Evolutionary conservation across 2,329 filamentous ascomycete genomes (phyloP).

Genomic region (Aspergillus tanneri): DNA sequence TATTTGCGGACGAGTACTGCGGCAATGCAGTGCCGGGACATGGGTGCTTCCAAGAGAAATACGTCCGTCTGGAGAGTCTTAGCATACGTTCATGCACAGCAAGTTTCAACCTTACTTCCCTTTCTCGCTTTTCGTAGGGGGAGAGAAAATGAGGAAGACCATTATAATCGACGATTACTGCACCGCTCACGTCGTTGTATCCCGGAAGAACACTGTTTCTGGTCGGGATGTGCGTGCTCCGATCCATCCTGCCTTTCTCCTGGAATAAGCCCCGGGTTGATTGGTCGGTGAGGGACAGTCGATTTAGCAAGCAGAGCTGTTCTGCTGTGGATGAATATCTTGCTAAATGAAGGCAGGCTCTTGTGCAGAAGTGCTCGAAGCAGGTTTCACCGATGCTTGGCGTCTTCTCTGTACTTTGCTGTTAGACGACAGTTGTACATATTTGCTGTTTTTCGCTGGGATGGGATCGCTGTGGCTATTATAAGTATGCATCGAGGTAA

Average conservation of each 20-base stretch:
- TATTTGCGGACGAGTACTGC: constrained; percentile 13
- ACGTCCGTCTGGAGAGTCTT: constrained; percentile 22
- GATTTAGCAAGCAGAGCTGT: neutral
- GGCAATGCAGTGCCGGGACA: constrained; percentile 10
- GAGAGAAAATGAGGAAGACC: constrained; percentile 27
- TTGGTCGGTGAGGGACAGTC: too few species aligned
- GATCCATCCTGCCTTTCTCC: constrained; percentile 3
- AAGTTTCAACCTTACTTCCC: constrained; percentile 17
- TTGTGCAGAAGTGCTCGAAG: constrained; percentile 5
- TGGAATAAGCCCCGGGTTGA: neutral
- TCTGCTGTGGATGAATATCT: constrained; percentile 7
- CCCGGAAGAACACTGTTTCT: constrained; percentile 14
- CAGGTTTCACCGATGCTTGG: constrained; percentile 1
- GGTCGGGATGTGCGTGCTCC: neutral
- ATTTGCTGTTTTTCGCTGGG: neutral
- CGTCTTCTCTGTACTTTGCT: neutral
- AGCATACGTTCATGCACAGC: constrained; percentile 29
- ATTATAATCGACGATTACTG: constrained; percentile 26
- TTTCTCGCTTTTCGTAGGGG: constrained; percentile 25
- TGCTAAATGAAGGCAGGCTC: constrained; percentile 10
- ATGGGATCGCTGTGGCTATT: neutral
- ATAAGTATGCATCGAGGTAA: neutral
- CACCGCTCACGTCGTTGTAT: constrained; percentile 29
- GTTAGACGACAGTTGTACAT: constrained; percentile 1
- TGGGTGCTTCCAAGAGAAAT: constrained; percentile 23